Evolutionary conservation across 495 filamentous ascomycete genomes (phyloP), one percentile per base, ranked within the genome.

Genomic region (Tetracladium setigerum): DNA sequence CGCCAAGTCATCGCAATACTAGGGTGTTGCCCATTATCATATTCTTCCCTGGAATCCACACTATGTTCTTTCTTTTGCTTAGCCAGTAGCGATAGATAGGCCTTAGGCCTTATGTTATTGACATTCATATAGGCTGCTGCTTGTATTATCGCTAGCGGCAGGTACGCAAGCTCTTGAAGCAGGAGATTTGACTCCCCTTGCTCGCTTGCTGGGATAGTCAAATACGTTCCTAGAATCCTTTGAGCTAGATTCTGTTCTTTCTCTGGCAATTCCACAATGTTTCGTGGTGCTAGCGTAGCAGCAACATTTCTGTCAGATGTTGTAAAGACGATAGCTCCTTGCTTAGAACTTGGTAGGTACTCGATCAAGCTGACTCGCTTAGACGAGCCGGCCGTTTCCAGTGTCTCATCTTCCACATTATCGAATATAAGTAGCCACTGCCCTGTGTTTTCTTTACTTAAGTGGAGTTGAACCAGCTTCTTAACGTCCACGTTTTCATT

Each of bases 1-100:
- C 72, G 59, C 76, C 73, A 81, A 0, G 77, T 82, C 0, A 62
- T 65, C 1, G 71, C 73, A 0, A 81, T 64, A 46, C 76, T n/a
- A n/a, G n/a, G n/a, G n/a, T n/a, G n/a, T n/a, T n/a, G n/a, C n/a
- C 65, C 51, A 30, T 77, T 72, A 5, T 64, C 59, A 42, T 77
- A 82, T 4, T 77, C 74, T 54, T 66, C 53, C 14, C 47, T 55
- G 13, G 65, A 51, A 16, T 58, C 38, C 12, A 50, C 41, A n/a
- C 54, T 42, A n/a, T 58, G 52, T 12, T 67, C 61, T 30, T 68
- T 42, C 17, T 75, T 67, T 11, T 66, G 63, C 0, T 67, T 64
- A 15, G 60, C 53, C 0, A 77, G 53, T 1, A 78, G 66, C 0
- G 33, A 5, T 11, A 77, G 46, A 41, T 83, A 83, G 13, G 61